Conservation (phyloP, 495 filamentous ascomycete species). For the Aspergillus diversus region DNA sequence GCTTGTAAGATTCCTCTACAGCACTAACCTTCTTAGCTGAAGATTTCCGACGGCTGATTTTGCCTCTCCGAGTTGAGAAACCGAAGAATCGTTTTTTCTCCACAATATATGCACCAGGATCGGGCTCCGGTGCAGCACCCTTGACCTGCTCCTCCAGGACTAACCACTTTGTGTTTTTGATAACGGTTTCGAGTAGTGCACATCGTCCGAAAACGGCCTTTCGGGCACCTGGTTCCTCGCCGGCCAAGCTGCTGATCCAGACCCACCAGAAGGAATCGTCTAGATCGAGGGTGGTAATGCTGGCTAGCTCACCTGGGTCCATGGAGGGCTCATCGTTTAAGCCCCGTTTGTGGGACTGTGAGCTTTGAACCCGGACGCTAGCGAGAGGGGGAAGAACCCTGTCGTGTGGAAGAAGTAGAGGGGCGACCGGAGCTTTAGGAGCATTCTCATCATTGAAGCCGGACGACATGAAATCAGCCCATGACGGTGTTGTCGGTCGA, state of each 20-base stretch:
- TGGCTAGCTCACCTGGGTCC: conserved; percentile 92
- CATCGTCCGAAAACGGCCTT: conserved; percentile 96
- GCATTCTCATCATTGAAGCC: conserved; percentile 80
- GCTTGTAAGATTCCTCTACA: conserved; percentile 56
- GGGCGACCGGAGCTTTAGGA: conserved; percentile 51
- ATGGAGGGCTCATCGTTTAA: conserved; percentile 65
- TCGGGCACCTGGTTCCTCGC: conserved; percentile 78
- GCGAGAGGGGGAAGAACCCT: conserved; percentile 86
- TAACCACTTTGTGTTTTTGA: conserved; percentile 83
- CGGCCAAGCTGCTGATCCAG: conserved; percentile 95
- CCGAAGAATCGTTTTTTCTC: conserved; percentile 94
- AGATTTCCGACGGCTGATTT: conserved; percentile 69
- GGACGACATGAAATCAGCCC: conserved; percentile 94
- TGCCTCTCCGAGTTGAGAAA: conserved; percentile 72
- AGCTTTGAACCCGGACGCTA: conserved; percentile 73
- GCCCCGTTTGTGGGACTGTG: conserved; percentile 79
- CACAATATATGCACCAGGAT: conserved; percentile 82
- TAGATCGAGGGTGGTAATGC: conserved; percentile 80
- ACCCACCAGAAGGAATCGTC: conserved; percentile 99
- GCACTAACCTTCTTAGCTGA: conserved; percentile 54
- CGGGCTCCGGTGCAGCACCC: conserved; percentile 84
- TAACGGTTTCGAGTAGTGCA: conserved; percentile 85
- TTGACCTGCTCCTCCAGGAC: conserved; percentile 96
- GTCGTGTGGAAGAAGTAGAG: conserved; percentile 82
- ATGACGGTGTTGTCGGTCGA: conserved; percentile 92